Evolutionary conservation across 2,329 filamentous ascomycete species (phyloP).

Genomic region (Blastomyces silverae): DNA sequence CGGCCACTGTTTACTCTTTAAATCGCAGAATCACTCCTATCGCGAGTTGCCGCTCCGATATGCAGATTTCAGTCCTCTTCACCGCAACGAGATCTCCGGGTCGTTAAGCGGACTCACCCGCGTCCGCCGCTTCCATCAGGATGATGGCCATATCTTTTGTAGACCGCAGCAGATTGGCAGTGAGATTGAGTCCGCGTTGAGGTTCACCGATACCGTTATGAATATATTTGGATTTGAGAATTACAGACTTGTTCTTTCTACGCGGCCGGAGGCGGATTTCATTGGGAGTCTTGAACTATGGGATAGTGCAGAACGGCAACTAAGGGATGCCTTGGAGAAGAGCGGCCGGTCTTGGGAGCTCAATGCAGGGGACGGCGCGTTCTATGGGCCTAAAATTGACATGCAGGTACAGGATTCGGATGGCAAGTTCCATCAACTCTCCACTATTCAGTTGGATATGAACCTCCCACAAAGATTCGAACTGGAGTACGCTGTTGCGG

Average conservation of each 20-base stretch:
- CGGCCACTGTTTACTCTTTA: constrained; percentile 79
- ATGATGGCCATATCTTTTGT: constrained; percentile 88
- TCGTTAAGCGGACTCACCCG: constrained; percentile 74
- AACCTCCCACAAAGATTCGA: constrained; percentile 78
- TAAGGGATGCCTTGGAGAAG: constrained; percentile 56
- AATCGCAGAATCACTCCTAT: constrained; percentile 64
- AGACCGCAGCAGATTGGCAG: constrained; percentile 65
- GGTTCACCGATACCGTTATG: constrained; percentile 69
- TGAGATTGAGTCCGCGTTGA: constrained; percentile 66
- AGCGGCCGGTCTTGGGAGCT: constrained; percentile 64
- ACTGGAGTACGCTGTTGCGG: constrained; percentile 59
- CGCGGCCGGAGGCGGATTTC: constrained; percentile 65
- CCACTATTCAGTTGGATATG: constrained; percentile 84
- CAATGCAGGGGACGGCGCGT: constrained; percentile 77
- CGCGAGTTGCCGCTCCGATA: constrained; percentile 75
- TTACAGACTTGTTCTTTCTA: constrained; percentile 72
- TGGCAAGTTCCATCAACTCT: constrained; percentile 82
- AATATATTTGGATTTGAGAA: constrained; percentile 61
- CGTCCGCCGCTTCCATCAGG: constrained; percentile 80
- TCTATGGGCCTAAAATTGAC: constrained; percentile 89
- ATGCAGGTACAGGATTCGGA: constrained; percentile 72
- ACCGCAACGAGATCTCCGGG: constrained; percentile 78
- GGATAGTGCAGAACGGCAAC: constrained; percentile 59
- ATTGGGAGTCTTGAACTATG: constrained; percentile 69
- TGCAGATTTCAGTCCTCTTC: constrained; percentile 81